Evolutionary conservation across 2,329 filamentous ascomycete genomes (phyloP), one percentile per base, ranked within the genome.

Genomic region (Paecilomyces sp.): DNA sequence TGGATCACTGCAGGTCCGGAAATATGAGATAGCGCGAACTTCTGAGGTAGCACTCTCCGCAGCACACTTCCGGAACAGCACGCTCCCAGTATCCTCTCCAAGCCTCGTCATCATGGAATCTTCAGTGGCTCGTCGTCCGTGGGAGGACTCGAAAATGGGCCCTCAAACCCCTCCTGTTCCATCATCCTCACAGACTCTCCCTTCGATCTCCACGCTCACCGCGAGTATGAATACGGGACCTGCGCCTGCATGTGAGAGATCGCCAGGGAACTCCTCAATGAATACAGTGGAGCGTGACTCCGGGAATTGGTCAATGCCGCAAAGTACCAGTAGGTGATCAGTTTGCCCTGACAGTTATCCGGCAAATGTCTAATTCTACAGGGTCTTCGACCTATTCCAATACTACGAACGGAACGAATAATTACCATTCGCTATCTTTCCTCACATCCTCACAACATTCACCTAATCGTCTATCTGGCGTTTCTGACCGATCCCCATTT

Each of bases 221-320:
- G 75, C 75, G n/a, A 75, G 70, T 57, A 77, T 80, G 68, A 72
- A 70, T 52, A 65, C 65, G 55, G 65, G 67, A 22, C 65, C 67
- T 41, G 62, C 72, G 2, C 66, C 74, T 47, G 13, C 41, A 18
- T 47, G 41, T 1, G 77, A 80, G 60, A 78, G 79, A 62, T 76
- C 74, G 0, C 75, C 75, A 9, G 74, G 72, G 22, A 72, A 77
- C 57, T 66, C 73, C 8, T 78, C 77, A 4, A 65, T 79, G 62
- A 78, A 75, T 58, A 78, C 77, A 13, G 73, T 78, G 61, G 79
- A 81, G 67, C 80, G 83, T 61, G 83, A 85, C 68, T 85, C 83
- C 24, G 82, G 83, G 61, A 83, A 81, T 68, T 85, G 82, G 82
- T 83, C 82, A 57, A 81, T 83, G 66, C 80, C 82, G 61, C 82